These are phyloP conservation scores for Colletotrichum lupini DNA, from an alignment of 2,329 filamentous ascomycete species.

Conservation along the genomic window DNA sequence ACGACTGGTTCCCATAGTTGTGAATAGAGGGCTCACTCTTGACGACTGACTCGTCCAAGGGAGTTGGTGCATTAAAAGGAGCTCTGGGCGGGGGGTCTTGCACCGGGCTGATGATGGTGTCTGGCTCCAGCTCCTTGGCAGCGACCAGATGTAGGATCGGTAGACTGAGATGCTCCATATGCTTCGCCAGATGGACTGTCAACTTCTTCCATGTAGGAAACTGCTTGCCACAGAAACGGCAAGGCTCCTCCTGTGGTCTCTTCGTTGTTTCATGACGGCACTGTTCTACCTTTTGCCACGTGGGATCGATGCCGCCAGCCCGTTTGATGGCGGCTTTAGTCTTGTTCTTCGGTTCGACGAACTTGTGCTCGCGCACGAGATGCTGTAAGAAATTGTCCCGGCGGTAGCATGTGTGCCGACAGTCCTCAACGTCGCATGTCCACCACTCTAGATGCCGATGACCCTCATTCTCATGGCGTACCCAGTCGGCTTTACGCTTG, in stretches of 20 bases:
- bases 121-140: slow-evolving; percentile 62
- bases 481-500: slow-evolving; percentile 96
- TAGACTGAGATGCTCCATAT: slow-evolving; percentile 92
- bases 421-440: slow-evolving; percentile 85
- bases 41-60: slow-evolving; percentile 42
- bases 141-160: slow-evolving; percentile 76
- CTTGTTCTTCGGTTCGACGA: slow-evolving; percentile 83
- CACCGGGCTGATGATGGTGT: slow-evolving; percentile 76
- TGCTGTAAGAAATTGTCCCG: slow-evolving; percentile 96
- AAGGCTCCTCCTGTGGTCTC: slow-evolving; percentile 80
- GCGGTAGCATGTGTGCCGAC: slow-evolving; percentile 83
- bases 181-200: slow-evolving; percentile 91
- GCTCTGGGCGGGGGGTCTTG: slow-evolving; percentile 63
- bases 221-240: slow-evolving; percentile 85
- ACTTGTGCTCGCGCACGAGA: slow-evolving; percentile 90
- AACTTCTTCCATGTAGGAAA: slow-evolving; percentile 92
- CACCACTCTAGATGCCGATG: slow-evolving; percentile 93
- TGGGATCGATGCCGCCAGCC: slow-evolving; percentile 66
- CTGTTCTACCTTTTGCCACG: slow-evolving; percentile 81
- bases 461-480: slow-evolving; percentile 91
- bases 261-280: slow-evolving; percentile 78
- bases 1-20: slow-evolving; percentile 2
- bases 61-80: slow-evolving; percentile 42
- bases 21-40: slow-evolving; percentile 43
- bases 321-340: slow-evolving; percentile 75